phyloP scores from a whole-genome alignment of 2,329 filamentous ascomycete genomes.

The Lasiodiplodia theobromae region DNA sequence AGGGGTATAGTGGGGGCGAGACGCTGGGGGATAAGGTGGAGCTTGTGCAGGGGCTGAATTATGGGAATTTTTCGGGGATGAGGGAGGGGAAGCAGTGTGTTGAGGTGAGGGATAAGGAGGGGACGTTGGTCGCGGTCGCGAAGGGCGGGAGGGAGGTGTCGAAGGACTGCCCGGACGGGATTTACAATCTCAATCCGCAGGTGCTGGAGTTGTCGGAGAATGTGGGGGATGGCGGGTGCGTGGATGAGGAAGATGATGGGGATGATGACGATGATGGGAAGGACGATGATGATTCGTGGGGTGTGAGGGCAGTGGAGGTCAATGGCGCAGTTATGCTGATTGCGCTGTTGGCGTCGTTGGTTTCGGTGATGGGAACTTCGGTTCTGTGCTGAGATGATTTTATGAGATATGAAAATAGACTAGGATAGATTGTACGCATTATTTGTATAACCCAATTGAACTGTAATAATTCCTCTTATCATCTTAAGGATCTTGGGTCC shows the following conservation, averaged over 20 bases:
- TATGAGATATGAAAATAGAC: background rate
- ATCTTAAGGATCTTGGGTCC: background rate
- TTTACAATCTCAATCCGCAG: slow-evolving; percentile 21
- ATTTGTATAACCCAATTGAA: background rate
- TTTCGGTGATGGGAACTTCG: background rate
- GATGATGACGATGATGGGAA: background rate
- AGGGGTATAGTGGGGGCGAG: slow-evolving; percentile 8
- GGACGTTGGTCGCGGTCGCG: background rate
- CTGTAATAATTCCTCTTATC: background rate
- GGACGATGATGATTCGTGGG: slow-evolving; percentile 1
- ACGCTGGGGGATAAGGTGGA: background rate
- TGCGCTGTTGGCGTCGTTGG: background rate
- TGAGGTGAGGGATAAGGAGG: background rate
- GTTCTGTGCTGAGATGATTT: background rate
- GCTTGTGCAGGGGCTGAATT: background rate
- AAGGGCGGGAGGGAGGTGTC: slow-evolving; percentile 1
- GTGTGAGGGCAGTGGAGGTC: background rate
- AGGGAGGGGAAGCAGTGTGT: background rate
- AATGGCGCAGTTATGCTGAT: background rate
- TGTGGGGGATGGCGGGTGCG: background rate
- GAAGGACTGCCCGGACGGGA: slow-evolving; percentile 6
- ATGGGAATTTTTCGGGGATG: slow-evolving; percentile 4
- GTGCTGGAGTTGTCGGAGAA: background rate
- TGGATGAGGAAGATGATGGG: background rate
- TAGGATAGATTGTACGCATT: background rate